phyloP scores from a whole-genome alignment of 306 rosid species.

The Phaseolus lunatus region DNA sequence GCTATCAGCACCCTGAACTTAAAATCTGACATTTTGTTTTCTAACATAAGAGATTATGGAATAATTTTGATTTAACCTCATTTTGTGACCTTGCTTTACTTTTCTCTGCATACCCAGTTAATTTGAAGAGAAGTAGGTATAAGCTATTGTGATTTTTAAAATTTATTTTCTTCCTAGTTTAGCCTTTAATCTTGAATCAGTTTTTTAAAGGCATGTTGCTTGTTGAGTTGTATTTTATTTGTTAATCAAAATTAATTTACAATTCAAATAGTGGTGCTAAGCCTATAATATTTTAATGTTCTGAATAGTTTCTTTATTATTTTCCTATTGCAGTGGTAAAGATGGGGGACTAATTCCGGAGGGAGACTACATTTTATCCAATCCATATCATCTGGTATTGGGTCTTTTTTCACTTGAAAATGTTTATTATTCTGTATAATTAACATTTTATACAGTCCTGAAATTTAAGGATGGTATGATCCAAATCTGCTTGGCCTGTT shows the following conservation, averaged over 20 bases:
- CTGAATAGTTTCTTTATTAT: slow-evolving; percentile 5
- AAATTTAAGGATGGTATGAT: slow-evolving; percentile 18
- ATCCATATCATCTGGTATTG: slow-evolving; percentile 94
- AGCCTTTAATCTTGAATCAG: slow-evolving; percentile 27
- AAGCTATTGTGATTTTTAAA: slow-evolving; percentile 11
- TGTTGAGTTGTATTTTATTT: slow-evolving; percentile 31
- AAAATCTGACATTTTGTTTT: neutral
- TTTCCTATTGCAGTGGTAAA: slow-evolving; percentile 72
- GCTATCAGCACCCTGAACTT: slow-evolving; percentile 28
- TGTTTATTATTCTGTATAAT: slow-evolving; percentile 16
- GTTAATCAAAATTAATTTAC: neutral
- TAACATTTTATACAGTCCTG: slow-evolving; percentile 4
- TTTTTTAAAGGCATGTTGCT: neutral
- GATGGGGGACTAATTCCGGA: slow-evolving; percentile 85
- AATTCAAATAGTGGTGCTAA: slow-evolving; percentile 38
- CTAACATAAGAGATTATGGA: slow-evolving; percentile 10
- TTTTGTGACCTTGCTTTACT: slow-evolving; percentile 29
- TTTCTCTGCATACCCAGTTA: slow-evolving; percentile 5
- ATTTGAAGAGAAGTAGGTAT: neutral
- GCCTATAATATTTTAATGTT: slow-evolving; percentile 23
- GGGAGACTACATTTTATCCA: slow-evolving; percentile 84
- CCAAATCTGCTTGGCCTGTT: slow-evolving; percentile 29
- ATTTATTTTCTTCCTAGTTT: slow-evolving; percentile 2
- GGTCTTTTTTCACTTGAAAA: slow-evolving; percentile 27
- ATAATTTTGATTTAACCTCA: slow-evolving; percentile 7